Base-by-base conservation (phyloP, 2,329 filamentous ascomycete species). In the Alternaria dauci region DNA sequence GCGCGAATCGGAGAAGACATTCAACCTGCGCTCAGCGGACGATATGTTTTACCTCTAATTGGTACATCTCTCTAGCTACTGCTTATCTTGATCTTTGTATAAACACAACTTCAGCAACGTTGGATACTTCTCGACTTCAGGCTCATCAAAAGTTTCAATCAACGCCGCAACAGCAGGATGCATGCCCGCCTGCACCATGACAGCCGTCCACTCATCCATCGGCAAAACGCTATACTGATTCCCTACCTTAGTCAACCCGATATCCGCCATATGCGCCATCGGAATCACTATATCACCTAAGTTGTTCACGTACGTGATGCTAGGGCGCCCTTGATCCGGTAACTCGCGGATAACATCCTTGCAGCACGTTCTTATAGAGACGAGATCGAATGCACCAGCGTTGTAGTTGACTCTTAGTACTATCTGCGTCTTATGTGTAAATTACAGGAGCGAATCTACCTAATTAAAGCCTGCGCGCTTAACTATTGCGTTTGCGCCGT, bases 371-470 rank as follows among this genome's bases (percentile, higher is more conserved):
- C 25, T 38, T 1, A 59, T 44, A 34, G 36, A 23, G 16, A 50
- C 44, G 12, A 59, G 32, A 30, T 59, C 57, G 14, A 55, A 50
- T 7, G 39, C 30, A 4, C 57, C 57, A 14, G 32, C 26, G 25
- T 23, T 41, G 28, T 50, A 30, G 4, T 28, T 12, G 12, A 55
- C 18, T 9, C 14, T 28, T 2, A 52, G 57, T 5, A 53, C 52
- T 3, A 26, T 34, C 16, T 51, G 8, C 8, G 30, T 39, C 11
- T 14, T 18, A 12, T 32, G 41, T 8, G 51, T 34, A 32, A 44
- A 65, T 4, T 44, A 26, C 3, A 62, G 30, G 16, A 65, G 36
- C 39, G 46, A 50, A 4, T 46, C 34, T 7, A 65, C 46, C 50
- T 36, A 52, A 26, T 52, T 36, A 36, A 52, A 39, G 14, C 25